Conservation (phyloP, 768 basidiomycete genomes). For the Trametopsis cervina region DNA sequence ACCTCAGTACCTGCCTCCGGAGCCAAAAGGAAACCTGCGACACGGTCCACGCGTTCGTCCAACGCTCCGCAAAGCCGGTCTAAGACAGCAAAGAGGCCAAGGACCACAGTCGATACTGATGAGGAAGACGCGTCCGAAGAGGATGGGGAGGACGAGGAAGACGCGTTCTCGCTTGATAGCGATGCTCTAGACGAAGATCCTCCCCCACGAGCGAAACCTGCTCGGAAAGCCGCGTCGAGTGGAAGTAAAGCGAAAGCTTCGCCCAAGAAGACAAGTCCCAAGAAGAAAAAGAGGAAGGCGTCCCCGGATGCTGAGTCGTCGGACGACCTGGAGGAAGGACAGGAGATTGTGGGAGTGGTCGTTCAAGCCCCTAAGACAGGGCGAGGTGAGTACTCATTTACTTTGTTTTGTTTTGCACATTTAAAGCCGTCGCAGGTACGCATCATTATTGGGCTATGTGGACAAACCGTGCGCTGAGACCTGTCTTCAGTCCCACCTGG, state of each 20-base stretch:
- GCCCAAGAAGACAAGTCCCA: conserved; percentile 9
- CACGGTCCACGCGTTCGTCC: too few relatives aligned
- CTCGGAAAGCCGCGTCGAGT: conserved; percentile 25
- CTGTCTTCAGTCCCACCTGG: conserved; percentile 63
- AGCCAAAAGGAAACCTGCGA: too few relatives aligned
- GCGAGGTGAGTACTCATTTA: conserved; percentile 45
- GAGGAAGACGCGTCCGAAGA: conserved; percentile 15
- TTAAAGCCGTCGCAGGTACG: background rate
- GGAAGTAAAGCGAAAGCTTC: conserved; percentile 6
- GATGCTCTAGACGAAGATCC: conserved; percentile 30
- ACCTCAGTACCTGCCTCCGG: too few relatives aligned
- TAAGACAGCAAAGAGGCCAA: too few relatives aligned
- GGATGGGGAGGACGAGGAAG: conserved; percentile 18
- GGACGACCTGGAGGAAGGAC: conserved; percentile 50
- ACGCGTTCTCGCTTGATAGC: conserved; percentile 25
- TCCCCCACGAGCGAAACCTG: conserved; percentile 5
- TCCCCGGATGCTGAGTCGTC: conserved; percentile 32
- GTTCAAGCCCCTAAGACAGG: conserved; percentile 80
- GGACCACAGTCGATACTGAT: conserved; percentile 9
- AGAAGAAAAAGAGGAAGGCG: conserved; percentile 23
- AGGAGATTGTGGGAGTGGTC: conserved; percentile 67
- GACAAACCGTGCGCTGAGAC: background rate
- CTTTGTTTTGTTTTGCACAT: background rate
- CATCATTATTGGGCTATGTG: background rate
- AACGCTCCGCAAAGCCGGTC: too few relatives aligned